Conservation (phyloP, 495 filamentous ascomycete genomes). For the Hypomontagnella submonticulosa region DNA sequence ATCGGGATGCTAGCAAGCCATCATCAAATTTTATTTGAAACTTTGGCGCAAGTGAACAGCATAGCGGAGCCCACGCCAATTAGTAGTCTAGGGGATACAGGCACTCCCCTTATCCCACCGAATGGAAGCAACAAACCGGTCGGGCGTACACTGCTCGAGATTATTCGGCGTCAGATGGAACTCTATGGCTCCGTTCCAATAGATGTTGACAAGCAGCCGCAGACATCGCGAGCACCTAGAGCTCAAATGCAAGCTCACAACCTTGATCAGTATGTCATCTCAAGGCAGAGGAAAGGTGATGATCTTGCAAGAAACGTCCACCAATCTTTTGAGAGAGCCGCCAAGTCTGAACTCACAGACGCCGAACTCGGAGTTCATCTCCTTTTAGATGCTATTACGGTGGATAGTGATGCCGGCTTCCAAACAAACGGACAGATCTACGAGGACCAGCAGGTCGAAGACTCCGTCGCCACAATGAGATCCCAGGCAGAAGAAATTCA, state of each 20-base stretch:
- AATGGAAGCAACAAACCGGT: not conserved
- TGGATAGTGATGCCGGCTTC: conserved; percentile 34
- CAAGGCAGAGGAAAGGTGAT: conserved; percentile 40
- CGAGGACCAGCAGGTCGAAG: conserved; percentile 45
- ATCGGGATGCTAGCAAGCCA: conserved; percentile 39
- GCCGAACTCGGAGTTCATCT: conserved; percentile 39
- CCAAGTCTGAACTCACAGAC: conserved; percentile 39
- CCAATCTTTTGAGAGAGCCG: conserved; percentile 34
- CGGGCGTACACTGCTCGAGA: conserved; percentile 21
- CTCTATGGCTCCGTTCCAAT: conserved; percentile 41
- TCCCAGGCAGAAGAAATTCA: conserved; percentile 37
- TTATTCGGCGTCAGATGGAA: conserved; percentile 39
- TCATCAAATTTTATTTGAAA: conserved; percentile 30
- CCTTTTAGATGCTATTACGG: conserved; percentile 41
- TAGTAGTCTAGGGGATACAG: not conserved
- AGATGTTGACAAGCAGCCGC: conserved; percentile 10
- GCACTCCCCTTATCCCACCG: not conserved
- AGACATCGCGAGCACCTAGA: conserved; percentile 2
- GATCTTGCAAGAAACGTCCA: conserved; percentile 42
- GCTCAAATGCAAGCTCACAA: conserved; percentile 13
- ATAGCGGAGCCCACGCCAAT: not conserved
- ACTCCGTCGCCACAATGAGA: conserved; percentile 40
- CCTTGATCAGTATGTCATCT: conserved; percentile 39
- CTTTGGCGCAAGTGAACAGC: conserved; percentile 24
- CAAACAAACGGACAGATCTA: conserved; percentile 34